A percentile compares a stretch with the other conserved stretches of the same genome.
phyloP scores from a whole-genome alignment of 78 protist genomes.

The Cyanophora paradoxa region DNA sequence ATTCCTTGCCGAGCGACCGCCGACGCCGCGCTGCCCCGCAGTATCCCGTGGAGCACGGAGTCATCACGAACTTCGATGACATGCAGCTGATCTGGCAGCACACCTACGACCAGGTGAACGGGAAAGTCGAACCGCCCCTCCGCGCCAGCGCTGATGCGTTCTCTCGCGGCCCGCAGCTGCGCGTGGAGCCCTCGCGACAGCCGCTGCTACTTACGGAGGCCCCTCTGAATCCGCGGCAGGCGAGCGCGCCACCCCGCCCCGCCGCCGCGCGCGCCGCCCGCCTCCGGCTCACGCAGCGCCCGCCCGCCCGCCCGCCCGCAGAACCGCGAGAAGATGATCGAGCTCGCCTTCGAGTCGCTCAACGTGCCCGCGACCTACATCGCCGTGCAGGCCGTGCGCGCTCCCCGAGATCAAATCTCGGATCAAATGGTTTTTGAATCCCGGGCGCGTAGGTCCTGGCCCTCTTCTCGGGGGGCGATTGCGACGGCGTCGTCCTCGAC shows the following conservation, averaged over 20 bases:
- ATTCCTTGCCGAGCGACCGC: no score
- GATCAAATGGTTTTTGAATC: no score
- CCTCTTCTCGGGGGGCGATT: slow-evolving; percentile 17
- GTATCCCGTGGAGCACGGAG: slow-evolving; percentile 21
- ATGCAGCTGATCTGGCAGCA: slow-evolving; percentile 43
- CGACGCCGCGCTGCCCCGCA: no score
- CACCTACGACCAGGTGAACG: neutral
- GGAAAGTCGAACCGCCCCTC: neutral
- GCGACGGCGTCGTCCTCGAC: slow-evolving; percentile 46
- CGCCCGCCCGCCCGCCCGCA: neutral
- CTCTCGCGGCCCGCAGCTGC: slow-evolving; percentile 8
- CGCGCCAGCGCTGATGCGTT: no score
- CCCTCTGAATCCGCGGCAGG: slow-evolving; percentile 18
- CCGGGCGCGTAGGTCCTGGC: no score
- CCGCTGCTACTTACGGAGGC: slow-evolving; percentile 31
- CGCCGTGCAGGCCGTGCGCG: slow-evolving; percentile 28
- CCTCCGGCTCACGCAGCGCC: neutral
- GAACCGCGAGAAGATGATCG: slow-evolving; percentile 23
- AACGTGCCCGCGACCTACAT: slow-evolving; percentile 8
- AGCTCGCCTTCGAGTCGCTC: slow-evolving; percentile 38
- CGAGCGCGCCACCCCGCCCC: no score
- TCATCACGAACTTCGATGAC: slow-evolving; percentile 43
- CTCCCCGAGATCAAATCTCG: no score
- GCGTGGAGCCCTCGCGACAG: slow-evolving; percentile 17
- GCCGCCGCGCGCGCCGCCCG: neutral